Evolutionary conservation across 164 flowering plant genomes (phyloP), one percentile per base, ranked within the genome.

Genomic region (Sedum album): DNA sequence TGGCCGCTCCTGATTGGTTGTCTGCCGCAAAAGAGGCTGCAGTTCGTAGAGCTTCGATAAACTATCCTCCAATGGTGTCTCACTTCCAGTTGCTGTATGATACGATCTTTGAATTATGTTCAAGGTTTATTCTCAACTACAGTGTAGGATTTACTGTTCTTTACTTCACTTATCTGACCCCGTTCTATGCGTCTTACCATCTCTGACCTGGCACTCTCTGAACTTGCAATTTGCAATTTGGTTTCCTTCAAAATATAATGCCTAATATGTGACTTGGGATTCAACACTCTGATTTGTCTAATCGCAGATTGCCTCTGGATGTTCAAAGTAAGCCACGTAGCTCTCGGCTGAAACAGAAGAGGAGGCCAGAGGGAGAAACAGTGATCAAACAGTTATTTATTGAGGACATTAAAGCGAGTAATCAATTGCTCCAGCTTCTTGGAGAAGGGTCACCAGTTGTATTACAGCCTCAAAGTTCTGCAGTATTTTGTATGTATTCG

Each of bases 1-100:
- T 95, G 81, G 99, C 99, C 17, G 92, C 99, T 67, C 99, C 99
- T 60, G 96, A 83, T 82, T 95, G 99, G 99, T 79, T 95, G 78
- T 82, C 66, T 26, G 77, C 89, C 74, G 99, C 99, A 42, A 85
- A 85, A 81, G 97, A 92, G 69, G 96, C 99, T 76, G 99, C 99
- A 35, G 82, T 92, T 55, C 96, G 99, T 68, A 84, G 99, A 80
- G 99, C 99, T 67, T 86, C 97, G 53, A 85, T 90, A 38, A 95
- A 89, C 78, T 86, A 87, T 74, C 89, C 97, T 76, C 99, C 99
- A 11, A 90, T 95, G 99, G 94, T 95, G 63, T 95, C 97, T 76
- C 99, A 95, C 80, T 82, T 87, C 68, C 99, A 95, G 80, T 81
- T 95, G 75, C 94, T 95, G 9, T 92, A 92, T 85, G 92, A 86